Evolutionary conservation across 2,329 filamentous ascomycete species (phyloP).

Genomic region (Fusarium pseudocircinatum): DNA sequence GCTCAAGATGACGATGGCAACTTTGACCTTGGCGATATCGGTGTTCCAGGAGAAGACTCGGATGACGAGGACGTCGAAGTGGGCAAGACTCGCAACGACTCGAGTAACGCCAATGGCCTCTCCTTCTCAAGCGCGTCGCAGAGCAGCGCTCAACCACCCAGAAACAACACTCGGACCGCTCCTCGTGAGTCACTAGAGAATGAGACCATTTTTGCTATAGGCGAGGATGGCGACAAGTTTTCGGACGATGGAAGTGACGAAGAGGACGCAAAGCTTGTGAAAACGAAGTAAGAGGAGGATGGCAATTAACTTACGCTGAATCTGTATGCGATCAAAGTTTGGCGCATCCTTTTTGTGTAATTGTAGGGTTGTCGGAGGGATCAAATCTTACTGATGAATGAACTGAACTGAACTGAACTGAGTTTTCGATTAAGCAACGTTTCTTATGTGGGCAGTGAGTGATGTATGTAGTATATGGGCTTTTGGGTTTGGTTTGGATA

Average conservation of each 20-base stretch:
- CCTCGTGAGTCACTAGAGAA: constrained; percentile 74
- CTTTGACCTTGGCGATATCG: constrained; percentile 94
- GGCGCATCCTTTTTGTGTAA: constrained; percentile 34
- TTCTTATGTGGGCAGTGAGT: neutral
- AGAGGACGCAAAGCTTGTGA: constrained; percentile 66
- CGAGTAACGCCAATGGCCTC: constrained; percentile 41
- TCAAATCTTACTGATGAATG: constrained; percentile 33
- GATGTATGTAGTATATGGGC: constrained; percentile 9
- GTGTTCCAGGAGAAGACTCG: constrained; percentile 71
- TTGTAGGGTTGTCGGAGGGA: constrained; percentile 25
- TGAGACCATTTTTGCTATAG: constrained; percentile 95
- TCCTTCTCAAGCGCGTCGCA: constrained; percentile 38
- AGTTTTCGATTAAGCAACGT: constrained; percentile 11
- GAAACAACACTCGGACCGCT: constrained; percentile 48
- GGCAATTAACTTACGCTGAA: neutral
- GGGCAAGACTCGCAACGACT: constrained; percentile 48
- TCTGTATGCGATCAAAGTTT: neutral
- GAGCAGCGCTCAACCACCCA: constrained; percentile 36
- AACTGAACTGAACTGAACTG: constrained; percentile 28
- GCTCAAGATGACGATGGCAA: constrained; percentile 96
- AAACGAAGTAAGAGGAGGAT: constrained; percentile 50
- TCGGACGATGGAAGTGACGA: constrained; percentile 73
- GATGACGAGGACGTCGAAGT: constrained; percentile 65
- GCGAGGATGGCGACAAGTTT: constrained; percentile 84
- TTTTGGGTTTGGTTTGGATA: neutral